These are phyloP conservation scores for Penicillium daleae DNA, from an alignment of 495 filamentous ascomycete genomes.

Conservation along the genomic window DNA sequence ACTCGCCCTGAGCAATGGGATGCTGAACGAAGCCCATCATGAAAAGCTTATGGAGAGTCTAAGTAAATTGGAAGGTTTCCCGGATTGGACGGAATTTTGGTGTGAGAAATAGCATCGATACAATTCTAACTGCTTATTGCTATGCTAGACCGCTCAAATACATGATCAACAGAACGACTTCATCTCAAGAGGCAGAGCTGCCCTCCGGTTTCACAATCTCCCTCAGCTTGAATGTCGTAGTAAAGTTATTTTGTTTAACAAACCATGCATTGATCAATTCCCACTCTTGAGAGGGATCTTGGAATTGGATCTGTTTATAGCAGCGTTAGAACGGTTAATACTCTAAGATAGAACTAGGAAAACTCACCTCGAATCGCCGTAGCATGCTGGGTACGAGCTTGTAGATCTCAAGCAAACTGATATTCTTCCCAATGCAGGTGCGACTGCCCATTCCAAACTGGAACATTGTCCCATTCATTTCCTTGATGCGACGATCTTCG, in stretches of 20 bases:
- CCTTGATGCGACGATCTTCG: constrained; percentile 19
- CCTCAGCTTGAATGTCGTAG: constrained; percentile 15
- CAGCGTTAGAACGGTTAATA: not conserved
- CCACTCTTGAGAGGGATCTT: constrained; percentile 30
- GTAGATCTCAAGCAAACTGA: constrained; percentile 37
- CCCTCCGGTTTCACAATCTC: constrained; percentile 15
- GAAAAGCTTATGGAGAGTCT: no score
- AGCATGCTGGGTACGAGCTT: constrained; percentile 33
- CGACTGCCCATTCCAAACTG: constrained; percentile 31
- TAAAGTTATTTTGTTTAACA: constrained; percentile 23
- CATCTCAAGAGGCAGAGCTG: not conserved
- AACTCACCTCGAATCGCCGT: constrained; percentile 22
- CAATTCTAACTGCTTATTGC: not conserved
- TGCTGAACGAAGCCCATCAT: no score
- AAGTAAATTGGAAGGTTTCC: not conserved
- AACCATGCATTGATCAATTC: constrained; percentile 27
- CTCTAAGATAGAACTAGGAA: not conserved
- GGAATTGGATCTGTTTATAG: constrained; percentile 27
- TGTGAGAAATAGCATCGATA: not conserved
- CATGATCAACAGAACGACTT: not conserved
- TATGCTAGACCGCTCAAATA: not conserved
- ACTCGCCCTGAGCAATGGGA: no score
- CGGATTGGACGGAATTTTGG: not conserved
- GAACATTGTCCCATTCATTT: constrained; percentile 25
- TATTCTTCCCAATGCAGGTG: constrained; percentile 34